phyloP scores from a whole-genome alignment of 2,329 filamentous ascomycete species.

The Fusarium pininemorale region DNA sequence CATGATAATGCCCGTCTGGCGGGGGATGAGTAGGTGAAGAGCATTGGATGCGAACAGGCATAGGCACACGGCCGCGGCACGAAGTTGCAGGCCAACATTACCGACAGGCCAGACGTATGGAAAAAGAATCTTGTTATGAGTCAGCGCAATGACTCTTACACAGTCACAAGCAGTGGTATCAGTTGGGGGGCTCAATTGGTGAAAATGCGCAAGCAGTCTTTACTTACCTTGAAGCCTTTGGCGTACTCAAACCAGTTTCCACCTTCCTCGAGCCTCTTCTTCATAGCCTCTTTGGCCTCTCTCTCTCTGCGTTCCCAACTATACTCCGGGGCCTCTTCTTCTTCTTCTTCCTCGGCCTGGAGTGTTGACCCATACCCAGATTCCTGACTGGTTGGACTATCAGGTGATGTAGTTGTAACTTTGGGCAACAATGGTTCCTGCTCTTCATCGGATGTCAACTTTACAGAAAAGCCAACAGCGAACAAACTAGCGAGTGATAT shows the following conservation, averaged over 20 bases:
- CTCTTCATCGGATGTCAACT: slow-evolving; percentile 61
- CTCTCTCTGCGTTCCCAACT: slow-evolving; percentile 63
- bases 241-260: slow-evolving; percentile 82
- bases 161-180: background rate
- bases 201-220: background rate
- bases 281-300: slow-evolving; percentile 65
- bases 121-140: slow-evolving; percentile 68
- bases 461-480: slow-evolving; percentile 17
- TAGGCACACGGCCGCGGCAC: slow-evolving; percentile 71
- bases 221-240: slow-evolving; percentile 71
- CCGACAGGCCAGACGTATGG: slow-evolving; percentile 82
- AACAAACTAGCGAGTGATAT: slow-evolving; percentile 26
- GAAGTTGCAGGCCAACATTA: slow-evolving; percentile 72
- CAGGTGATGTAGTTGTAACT: slow-evolving; percentile 26
- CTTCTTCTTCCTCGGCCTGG: slow-evolving; percentile 50
- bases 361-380: slow-evolving; percentile 55
- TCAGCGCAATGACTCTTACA: background rate
- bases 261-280: slow-evolving; percentile 75
- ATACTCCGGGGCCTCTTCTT: slow-evolving; percentile 58
- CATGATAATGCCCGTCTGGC: slow-evolving; percentile 82
- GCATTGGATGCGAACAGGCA: slow-evolving; percentile 76
- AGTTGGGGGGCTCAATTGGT: background rate
- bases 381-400: slow-evolving; percentile 37
- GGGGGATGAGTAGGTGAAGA: slow-evolving; percentile 80
- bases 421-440: slow-evolving; percentile 64